Conservation (phyloP, 768 basidiomycete species). For the Serendipita sp. region DNA sequence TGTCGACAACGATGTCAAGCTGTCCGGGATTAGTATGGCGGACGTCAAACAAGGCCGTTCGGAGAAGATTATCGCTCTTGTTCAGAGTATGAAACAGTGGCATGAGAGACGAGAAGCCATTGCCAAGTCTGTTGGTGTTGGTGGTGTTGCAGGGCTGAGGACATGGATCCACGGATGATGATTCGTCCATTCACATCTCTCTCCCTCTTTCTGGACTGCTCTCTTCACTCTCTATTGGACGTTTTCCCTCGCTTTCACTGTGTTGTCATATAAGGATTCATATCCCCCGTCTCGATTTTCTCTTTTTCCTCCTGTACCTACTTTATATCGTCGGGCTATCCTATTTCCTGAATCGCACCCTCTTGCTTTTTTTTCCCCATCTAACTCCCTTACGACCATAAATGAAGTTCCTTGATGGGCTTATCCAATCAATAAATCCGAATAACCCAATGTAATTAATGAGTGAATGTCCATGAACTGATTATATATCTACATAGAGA, state of each 20-base stretch:
- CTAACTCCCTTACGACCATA: not conserved
- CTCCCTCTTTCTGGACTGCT: not conserved
- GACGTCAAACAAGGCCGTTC: conserved; percentile 72
- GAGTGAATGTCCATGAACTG: not conserved
- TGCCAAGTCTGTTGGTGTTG: conserved; percentile 34
- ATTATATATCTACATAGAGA: too few relatives aligned
- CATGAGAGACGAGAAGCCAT: conserved; percentile 56
- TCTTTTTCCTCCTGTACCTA: not conserved
- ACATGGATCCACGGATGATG: not conserved
- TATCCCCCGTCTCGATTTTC: not conserved
- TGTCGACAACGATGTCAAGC: conserved; percentile 64
- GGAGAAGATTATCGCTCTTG: conserved; percentile 64
- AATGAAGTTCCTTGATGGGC: not conserved
- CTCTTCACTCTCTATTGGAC: not conserved
- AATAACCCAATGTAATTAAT: not conserved
- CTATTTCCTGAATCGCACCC: not conserved
- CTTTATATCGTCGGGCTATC: not conserved
- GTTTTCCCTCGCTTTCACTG: not conserved
- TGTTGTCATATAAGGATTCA: not conserved
- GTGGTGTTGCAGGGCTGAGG: conserved; percentile 9
- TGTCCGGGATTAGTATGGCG: conserved; percentile 62
- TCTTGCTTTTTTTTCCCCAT: not conserved
- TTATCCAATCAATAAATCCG: not conserved
- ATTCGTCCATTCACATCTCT: not conserved
- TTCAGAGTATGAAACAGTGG: conserved; percentile 63